Evolutionary conservation across 345 rosid genomes (phyloP), one percentile per base, ranked within the genome.

Genomic region (Euphorbia tirucalli): DNA sequence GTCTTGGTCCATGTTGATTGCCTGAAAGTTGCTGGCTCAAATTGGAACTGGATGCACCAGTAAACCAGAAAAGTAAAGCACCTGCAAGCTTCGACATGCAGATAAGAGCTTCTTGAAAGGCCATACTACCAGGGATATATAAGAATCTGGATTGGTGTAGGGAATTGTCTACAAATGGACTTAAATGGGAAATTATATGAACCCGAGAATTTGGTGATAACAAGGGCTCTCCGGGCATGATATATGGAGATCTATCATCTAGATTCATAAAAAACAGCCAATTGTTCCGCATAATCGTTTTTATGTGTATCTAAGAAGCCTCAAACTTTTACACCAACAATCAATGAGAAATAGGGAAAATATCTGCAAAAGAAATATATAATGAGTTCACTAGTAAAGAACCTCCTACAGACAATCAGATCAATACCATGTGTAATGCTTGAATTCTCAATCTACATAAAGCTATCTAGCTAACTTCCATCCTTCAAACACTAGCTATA

Each of bases 71-170:
- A 70, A 87, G 72, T 62, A 87, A 66, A 68, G 89, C 79, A 74
- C 86, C 86, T 0, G 94, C 82, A 75, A 87, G 79, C 75, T 88
- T 91, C 4, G 95, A 85, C 62, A 91, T 61, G 74, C 90, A 74
- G 58, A 70, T 82, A 74, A 88, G 81, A 61, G 92, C 87, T 81
- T 86, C 96, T 24, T 83, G 86, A 25, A 87, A 69, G 8, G 84
- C 85, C 3, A 80, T 55, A 66, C 83, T 78, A 66, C 89, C 88
- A 0, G 89, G 85, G 27, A 75, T 75, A 75, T 82, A 65, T 50
- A 82, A 63, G 50, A 76, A 71, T 65, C 80, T 69, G 30, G 88
- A 74, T 69, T 73, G 79, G 41, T 66, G 60, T 10, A 67, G 18
- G 2, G 83, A 82, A 65, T 71, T 77, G 25, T 84, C 85, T 5